Percentiles rank a stretch among this genome's conserved stretches.
Evolutionary conservation across 345 rosid genomes (phyloP).

Genomic region (Euclidium syriacum): DNA sequence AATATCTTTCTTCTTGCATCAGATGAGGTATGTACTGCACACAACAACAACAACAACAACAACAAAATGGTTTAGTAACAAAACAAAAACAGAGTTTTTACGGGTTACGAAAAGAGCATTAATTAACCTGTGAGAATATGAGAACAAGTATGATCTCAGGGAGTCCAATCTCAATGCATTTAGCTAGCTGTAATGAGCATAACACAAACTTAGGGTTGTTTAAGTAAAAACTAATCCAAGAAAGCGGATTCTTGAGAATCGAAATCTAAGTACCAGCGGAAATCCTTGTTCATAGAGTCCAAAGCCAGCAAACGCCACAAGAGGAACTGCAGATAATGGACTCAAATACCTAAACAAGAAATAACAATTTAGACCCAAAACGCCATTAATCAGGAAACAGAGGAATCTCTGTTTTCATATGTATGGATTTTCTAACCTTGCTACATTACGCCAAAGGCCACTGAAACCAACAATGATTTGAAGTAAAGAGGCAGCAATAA

Average conservation of each 20-base stretch:
- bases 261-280: slow-evolving; percentile 48
- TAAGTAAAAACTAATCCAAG: background rate
- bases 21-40: slow-evolving; percentile 78
- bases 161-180: slow-evolving; percentile 88
- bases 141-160: slow-evolving; percentile 68
- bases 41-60: background rate
- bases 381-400: background rate
- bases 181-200: slow-evolving; percentile 56
- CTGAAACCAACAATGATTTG: slow-evolving; percentile 87
- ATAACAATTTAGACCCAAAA: background rate
- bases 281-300: slow-evolving; percentile 91
- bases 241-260: background rate
- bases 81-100: background rate
- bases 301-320: slow-evolving; percentile 82
- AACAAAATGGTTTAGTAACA: slow-evolving; percentile 1
- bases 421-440: slow-evolving; percentile 39
- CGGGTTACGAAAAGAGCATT: background rate
- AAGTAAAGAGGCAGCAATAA: slow-evolving; percentile 72
- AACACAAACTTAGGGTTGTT: background rate
- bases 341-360: slow-evolving; percentile 55
- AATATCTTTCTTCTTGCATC: slow-evolving; percentile 38
- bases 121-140: slow-evolving; percentile 71
- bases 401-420: background rate
- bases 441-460: slow-evolving; percentile 89
- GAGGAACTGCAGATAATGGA: slow-evolving; percentile 75